phyloP scores from a whole-genome alignment of 179 eudicot species.

The Carnegiea gigantea region DNA sequence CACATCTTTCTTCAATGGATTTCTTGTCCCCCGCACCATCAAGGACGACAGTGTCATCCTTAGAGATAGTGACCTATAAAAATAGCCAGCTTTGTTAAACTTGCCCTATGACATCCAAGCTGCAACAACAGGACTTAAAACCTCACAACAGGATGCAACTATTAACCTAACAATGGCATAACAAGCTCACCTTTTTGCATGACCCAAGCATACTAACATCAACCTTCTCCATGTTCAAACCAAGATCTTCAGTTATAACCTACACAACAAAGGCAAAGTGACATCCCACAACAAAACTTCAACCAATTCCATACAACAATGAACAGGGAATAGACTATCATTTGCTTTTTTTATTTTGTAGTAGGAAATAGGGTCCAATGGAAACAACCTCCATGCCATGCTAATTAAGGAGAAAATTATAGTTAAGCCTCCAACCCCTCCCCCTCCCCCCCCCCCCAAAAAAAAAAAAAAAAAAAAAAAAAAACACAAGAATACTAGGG shows the following conservation, averaged over 20 bases:
- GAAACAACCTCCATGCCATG: too few relatives aligned
- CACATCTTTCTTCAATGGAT: conserved; percentile 86
- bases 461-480: too few relatives aligned
- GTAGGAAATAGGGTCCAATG: too few relatives aligned
- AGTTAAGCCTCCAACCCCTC: too few relatives aligned
- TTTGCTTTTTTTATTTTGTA: neutral
- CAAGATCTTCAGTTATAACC: conserved; percentile 95
- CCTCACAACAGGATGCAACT: neutral
- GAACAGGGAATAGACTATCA: neutral
- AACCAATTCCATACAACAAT: neutral
- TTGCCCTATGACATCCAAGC: neutral
- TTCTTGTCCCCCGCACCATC: conserved; percentile 95
- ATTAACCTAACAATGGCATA: neutral
- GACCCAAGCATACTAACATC: conserved; percentile 77
- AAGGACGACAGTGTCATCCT: conserved; percentile 87
- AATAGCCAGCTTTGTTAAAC: neutral
- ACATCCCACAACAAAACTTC: neutral
- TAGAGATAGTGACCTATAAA: conserved; percentile 68
- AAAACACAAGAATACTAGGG: too few relatives aligned
- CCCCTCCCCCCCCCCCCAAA: too few relatives aligned
- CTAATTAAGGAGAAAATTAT: too few relatives aligned
- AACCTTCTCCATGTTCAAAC: conserved; percentile 82
- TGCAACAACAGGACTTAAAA: neutral
- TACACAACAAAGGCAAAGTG: conserved; percentile 19
- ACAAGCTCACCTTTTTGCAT: conserved; percentile 72